Base-by-base conservation (phyloP, 192 early-diverging fungal species). In the Podila horticola region DNA sequence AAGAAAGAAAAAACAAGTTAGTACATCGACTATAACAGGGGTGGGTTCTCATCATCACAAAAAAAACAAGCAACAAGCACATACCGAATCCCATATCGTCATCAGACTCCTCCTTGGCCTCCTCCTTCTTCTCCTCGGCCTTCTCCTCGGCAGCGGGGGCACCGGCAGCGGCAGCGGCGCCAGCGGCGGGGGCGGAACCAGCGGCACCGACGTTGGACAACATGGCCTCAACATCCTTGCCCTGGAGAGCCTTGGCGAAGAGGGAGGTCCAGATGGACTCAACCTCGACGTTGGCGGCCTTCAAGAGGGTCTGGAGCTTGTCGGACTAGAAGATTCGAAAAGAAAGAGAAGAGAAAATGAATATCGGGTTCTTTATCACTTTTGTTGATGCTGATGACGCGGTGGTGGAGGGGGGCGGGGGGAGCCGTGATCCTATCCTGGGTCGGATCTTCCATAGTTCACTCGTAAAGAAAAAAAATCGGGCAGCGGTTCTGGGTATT, bases 181-280 rank as follows among this genome's bases (percentile, higher is more conserved):
- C 75, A 36, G 83, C 82, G 51, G 72, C 87, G 58, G 84, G 84
- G 72, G 79, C 72, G 63, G 85, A 75, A 60, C 84, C 74, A 71
- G 84, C 87, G 61, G 85, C 84, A 72, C 97, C 97, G 72, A 97
- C 92, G 91, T 95, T 97, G 86, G 94, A 90, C 79, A 98, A 90
- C 86, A 97, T 91, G 84, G 93, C 92, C 82, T 85, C 90, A 66
- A 99, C 84, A 88, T 97, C 93, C 90, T 95, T 93, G 74, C 96
- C 96, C 72, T 89, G 95, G 79, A 99, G 93, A 64, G 97, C 97
- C 94, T 99, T 99, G 90, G 97, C 95, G 89, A 97, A 99, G 79
- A 99, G 88, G 84, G 84, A 88, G 82, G 94, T 93, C 95, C 95
- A 99, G 91, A 98, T 94, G 74, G 94, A 85, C 88, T 99, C 97